Conservation (phyloP, 495 filamentous ascomycete species). For the Xylaria grammica region DNA sequence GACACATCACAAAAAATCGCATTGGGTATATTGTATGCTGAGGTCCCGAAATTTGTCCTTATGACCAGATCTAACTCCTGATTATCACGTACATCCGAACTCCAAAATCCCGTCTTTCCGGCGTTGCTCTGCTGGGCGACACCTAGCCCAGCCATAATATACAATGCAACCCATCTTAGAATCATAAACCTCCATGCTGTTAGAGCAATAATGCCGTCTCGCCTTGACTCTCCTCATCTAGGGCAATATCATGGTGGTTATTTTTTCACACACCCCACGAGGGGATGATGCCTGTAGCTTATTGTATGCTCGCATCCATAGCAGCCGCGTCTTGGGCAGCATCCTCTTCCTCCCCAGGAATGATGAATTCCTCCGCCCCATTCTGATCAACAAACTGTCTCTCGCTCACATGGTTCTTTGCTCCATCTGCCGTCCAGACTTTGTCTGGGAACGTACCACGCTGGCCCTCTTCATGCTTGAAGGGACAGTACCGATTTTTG, state of each 20-base stretch:
- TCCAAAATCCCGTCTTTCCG: neutral
- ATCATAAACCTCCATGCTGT: slow-evolving; percentile 9
- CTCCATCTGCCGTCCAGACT: slow-evolving; percentile 78
- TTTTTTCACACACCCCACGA: neutral
- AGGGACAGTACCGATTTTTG: slow-evolving; percentile 80
- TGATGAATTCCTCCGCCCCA: slow-evolving; percentile 75
- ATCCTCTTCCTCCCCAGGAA: slow-evolving; percentile 58
- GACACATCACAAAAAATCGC: slow-evolving; percentile 24
- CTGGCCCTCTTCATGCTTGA: slow-evolving; percentile 93
- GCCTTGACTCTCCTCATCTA: neutral
- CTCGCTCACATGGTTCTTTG: slow-evolving; percentile 78
- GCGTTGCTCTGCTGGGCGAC: neutral
- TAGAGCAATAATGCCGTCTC: neutral
- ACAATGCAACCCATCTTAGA: slow-evolving; percentile 20
- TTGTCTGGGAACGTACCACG: slow-evolving; percentile 80
- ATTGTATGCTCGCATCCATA: slow-evolving; percentile 19
- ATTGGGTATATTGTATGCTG: slow-evolving; percentile 28
- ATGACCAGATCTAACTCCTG: slow-evolving; percentile 24
- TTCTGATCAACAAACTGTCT: slow-evolving; percentile 84
- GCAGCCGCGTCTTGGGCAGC: slow-evolving; percentile 28
- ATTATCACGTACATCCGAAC: slow-evolving; percentile 19
- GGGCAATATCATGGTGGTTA: neutral
- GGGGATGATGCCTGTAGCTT: neutral
- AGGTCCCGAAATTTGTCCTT: slow-evolving; percentile 23
- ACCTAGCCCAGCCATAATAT: slow-evolving; percentile 20